These are phyloP conservation scores for Suillus weaverae DNA, from an alignment of 768 basidiomycete genomes.

Conservation along the genomic window DNA sequence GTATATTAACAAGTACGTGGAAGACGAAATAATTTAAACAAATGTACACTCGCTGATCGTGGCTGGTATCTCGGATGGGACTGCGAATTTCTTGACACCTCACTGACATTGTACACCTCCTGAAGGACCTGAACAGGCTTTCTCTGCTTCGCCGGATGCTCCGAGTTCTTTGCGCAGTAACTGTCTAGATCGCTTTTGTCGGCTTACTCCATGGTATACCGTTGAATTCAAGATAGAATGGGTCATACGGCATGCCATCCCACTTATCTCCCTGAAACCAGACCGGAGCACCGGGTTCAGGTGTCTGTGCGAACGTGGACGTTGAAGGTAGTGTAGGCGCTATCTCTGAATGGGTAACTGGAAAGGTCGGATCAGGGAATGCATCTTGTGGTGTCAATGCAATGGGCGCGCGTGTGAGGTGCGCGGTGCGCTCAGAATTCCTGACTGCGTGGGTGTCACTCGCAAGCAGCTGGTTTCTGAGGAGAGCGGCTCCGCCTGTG, in stretches of 20 bases:
- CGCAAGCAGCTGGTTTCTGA: slow-evolving; percentile 2
- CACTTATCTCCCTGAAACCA: background rate
- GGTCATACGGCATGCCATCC: slow-evolving; percentile 19
- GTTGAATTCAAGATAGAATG: slow-evolving; percentile 20
- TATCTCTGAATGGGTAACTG: background rate
- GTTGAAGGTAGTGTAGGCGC: background rate
- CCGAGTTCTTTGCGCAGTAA: background rate
- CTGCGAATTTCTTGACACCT: background rate
- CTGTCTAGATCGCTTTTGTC: background rate
- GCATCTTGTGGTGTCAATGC: slow-evolving; percentile 19
- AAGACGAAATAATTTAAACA: background rate
- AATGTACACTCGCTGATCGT: background rate
- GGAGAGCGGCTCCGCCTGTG: background rate
- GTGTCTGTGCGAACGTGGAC: background rate
- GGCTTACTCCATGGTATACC: background rate
- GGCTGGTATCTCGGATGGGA: background rate
- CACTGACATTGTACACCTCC: background rate
- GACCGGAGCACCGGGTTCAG: background rate
- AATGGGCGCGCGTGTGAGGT: slow-evolving; percentile 7
- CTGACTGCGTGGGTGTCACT: slow-evolving; percentile 17
- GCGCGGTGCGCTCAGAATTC: slow-evolving; percentile 19
- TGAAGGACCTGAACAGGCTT: background rate
- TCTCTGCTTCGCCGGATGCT: background rate
- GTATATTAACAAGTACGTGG: background rate
- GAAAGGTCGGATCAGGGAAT: slow-evolving; percentile 23